These are phyloP conservation scores for Rhodotorula sp. DNA, from an alignment of 1,284 basidiomycete genomes.

Conservation along the genomic window DNA sequence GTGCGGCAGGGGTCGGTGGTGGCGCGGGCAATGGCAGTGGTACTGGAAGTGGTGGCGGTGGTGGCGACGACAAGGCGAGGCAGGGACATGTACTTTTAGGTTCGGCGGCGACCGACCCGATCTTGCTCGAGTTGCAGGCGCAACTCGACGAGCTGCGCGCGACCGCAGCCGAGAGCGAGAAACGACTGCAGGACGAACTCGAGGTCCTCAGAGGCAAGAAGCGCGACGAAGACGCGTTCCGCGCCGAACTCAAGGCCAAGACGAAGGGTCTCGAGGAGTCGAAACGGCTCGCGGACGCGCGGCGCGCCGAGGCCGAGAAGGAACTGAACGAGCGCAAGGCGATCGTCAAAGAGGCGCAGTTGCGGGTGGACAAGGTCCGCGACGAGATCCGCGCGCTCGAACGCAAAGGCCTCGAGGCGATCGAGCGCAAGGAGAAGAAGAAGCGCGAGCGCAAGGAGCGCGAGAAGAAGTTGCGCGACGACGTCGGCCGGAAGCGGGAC, in stretches of 20 bases:
- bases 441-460: constrained; percentile 49
- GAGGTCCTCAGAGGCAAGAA: constrained; percentile 72
- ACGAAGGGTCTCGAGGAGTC: constrained; percentile 84
- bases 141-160: constrained; percentile 70
- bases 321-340: constrained; percentile 69
- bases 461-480: constrained; percentile 46
- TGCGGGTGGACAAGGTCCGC: constrained; percentile 65
- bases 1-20: neutral
- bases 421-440: constrained; percentile 59
- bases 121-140: constrained; percentile 69
- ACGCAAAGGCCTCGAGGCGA: constrained; percentile 50
- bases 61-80: constrained; percentile 3
- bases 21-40: neutral
- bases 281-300: constrained; percentile 75
- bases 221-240: constrained; percentile 75
- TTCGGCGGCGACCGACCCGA: constrained; percentile 34
- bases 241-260: constrained; percentile 72
- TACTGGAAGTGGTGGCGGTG: neutral
- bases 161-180: constrained; percentile 57
- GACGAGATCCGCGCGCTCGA: constrained; percentile 66
- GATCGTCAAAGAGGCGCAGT: constrained; percentile 64
- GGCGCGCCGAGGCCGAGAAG: constrained; percentile 81
- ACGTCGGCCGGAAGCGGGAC: constrained; percentile 47
- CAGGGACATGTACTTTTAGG: neutral
- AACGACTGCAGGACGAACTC: constrained; percentile 68